Conservation (phyloP, 257 asterid species). For the Capsicum baccatum region DNA sequence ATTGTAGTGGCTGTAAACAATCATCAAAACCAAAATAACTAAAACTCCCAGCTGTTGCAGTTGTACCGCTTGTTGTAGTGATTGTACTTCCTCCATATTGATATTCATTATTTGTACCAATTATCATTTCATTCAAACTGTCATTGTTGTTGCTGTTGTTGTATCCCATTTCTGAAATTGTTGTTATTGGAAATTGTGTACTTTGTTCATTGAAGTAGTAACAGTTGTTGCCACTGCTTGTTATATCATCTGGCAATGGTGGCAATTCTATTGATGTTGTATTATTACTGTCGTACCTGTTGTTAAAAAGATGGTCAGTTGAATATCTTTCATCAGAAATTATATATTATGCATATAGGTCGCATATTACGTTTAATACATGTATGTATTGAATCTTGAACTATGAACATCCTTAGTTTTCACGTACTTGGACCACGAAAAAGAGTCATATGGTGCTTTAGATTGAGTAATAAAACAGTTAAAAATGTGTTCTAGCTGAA, state of each 20-base stretch:
- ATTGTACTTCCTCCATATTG: neutral
- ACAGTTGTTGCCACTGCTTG: constrained; percentile 59
- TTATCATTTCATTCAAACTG: constrained; percentile 19
- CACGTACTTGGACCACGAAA: neutral
- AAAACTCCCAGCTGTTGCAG: neutral
- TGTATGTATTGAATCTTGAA: no score
- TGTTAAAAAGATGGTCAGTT: constrained; percentile 30
- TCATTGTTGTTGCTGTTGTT: constrained; percentile 28
- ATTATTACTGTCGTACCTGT: neutral
- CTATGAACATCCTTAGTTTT: no score
- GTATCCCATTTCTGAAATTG: constrained; percentile 72
- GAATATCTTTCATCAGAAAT: neutral
- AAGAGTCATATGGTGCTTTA: neutral
- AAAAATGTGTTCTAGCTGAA: neutral
- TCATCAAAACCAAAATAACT: constrained; percentile 22
- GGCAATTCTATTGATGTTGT: constrained; percentile 57
- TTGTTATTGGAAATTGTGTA: neutral
- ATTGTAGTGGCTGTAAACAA: constrained; percentile 8
- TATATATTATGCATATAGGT: neutral
- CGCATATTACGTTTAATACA: no score
- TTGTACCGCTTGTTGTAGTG: constrained; percentile 17
- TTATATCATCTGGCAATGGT: constrained; percentile 88
- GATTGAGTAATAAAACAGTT: neutral
- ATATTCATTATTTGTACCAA: constrained; percentile 8
- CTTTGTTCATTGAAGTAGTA: neutral